phyloP scores from a whole-genome alignment of 2,329 filamentous ascomycete genomes.

The Cercospora sp. region DNA sequence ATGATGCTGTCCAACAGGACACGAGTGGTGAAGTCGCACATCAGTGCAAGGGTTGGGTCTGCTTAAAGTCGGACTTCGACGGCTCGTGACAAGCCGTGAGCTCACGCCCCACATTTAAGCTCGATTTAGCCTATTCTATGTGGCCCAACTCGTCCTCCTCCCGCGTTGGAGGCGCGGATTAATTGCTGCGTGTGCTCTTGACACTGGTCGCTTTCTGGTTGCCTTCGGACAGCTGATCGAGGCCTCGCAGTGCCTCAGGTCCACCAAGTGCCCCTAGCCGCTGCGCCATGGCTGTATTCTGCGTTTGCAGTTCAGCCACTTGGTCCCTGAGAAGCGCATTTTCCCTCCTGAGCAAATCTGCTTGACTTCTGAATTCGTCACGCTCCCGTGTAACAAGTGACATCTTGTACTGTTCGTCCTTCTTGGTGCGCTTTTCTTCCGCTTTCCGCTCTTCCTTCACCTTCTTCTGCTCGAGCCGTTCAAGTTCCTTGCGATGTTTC shows the following conservation, averaged over 20 bases:
- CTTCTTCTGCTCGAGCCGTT: constrained; percentile 51
- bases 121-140: constrained; percentile 4
- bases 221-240: constrained; percentile 23
- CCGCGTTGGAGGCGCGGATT: background rate
- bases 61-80: constrained; percentile 2
- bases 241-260: constrained; percentile 32
- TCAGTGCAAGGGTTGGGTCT: background rate
- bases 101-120: constrained; percentile 6
- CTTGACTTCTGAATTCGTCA: constrained; percentile 48
- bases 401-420: constrained; percentile 51
- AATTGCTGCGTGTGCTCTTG: constrained; percentile 19
- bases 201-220: constrained; percentile 18
- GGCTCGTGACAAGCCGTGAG: constrained; percentile 9
- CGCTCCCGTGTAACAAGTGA: constrained; percentile 50
- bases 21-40: background rate
- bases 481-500: constrained; percentile 62
- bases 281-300: constrained; percentile 56
- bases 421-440: constrained; percentile 49
- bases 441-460: constrained; percentile 44
- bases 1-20: background rate
- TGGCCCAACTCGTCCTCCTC: background rate
- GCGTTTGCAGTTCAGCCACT: constrained; percentile 57
- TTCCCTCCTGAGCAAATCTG: constrained; percentile 51
- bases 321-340: constrained; percentile 53
- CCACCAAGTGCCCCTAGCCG: constrained; percentile 40